These are phyloP conservation scores for Cucurbita ficifolia DNA, from an alignment of 306 rosid species.

Conservation along the genomic window DNA sequence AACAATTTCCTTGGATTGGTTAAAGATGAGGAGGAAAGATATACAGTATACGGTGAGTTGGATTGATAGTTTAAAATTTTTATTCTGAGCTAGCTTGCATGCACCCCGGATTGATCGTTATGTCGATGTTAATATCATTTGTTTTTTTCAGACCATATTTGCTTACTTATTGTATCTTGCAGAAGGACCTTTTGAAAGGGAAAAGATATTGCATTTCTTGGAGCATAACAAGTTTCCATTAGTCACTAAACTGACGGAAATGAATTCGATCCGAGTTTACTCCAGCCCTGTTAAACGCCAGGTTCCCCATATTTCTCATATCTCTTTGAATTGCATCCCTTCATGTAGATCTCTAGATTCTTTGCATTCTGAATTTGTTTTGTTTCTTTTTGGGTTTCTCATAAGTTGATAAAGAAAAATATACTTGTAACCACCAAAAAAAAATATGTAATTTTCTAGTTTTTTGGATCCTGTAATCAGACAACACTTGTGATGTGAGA, in stretches of 20 bases:
- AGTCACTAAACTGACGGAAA: constrained; percentile 62
- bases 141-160: too few species aligned
- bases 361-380: background rate
- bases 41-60: constrained; percentile 63
- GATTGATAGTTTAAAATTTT: background rate
- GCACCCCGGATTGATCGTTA: background rate
- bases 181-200: constrained; percentile 51
- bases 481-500: background rate
- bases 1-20: constrained; percentile 52
- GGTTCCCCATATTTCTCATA: constrained; percentile 28
- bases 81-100: background rate
- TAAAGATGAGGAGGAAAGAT: constrained; percentile 76
- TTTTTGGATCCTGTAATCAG: background rate
- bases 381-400: background rate
- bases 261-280: constrained; percentile 53
- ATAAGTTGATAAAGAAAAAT: background rate
- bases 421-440: background rate
- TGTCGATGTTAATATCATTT: background rate
- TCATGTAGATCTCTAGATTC: background rate
- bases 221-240: constrained; percentile 73
- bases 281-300: constrained; percentile 72
- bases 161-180: constrained; percentile 20
- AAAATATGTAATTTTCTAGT: background rate
- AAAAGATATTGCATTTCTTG: constrained; percentile 52
- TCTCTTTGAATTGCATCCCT: background rate